A percentile compares a stretch with the other conserved stretches of the same genome.
Evolutionary conservation across 352 stramenopile genomes (phyloP).

Genomic region (Globisporangium orthogonon): DNA sequence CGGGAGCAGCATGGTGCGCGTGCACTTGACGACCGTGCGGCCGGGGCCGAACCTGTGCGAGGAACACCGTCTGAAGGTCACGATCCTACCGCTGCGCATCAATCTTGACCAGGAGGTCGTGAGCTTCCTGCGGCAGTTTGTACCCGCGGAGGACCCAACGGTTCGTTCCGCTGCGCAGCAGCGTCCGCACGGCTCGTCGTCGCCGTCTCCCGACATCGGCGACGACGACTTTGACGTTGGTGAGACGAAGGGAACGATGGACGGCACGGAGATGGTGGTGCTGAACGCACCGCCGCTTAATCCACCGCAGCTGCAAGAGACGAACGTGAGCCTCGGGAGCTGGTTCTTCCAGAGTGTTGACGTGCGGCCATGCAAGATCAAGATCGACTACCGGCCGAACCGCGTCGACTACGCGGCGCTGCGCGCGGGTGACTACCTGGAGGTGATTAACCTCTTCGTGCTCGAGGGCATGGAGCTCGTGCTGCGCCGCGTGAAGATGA

Average conservation of each 20-base stretch:
- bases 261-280: constrained; percentile 51
- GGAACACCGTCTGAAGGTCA: constrained; percentile 76
- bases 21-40: constrained; percentile 77
- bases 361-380: constrained; percentile 86
- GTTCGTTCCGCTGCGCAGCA: constrained; percentile 2
- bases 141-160: constrained; percentile 37
- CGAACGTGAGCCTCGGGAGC: constrained; percentile 33
- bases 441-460: constrained; percentile 88
- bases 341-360: constrained; percentile 89
- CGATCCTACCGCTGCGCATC: constrained; percentile 68
- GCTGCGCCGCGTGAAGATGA: constrained; percentile 80
- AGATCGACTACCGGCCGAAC: constrained; percentile 87
- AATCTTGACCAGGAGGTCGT: constrained; percentile 87
- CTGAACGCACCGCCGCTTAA: constrained; percentile 14
- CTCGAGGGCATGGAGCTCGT: constrained; percentile 86
- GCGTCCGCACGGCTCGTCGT: constrained; percentile 12
- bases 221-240: constrained; percentile 22
- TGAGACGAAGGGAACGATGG: constrained; percentile 14
- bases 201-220: constrained; percentile 4
- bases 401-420: constrained; percentile 82
- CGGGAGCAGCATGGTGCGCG: constrained; percentile 75
- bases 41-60: constrained; percentile 71
- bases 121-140: constrained; percentile 82
- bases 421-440: constrained; percentile 77
- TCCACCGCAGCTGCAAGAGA: constrained; percentile 23